A percentile compares a stretch with the other conserved stretches of the same genome.
Evolutionary conservation across 768 basidiomycete genomes (phyloP).

Genomic region (Phaeotremella skinneri): DNA sequence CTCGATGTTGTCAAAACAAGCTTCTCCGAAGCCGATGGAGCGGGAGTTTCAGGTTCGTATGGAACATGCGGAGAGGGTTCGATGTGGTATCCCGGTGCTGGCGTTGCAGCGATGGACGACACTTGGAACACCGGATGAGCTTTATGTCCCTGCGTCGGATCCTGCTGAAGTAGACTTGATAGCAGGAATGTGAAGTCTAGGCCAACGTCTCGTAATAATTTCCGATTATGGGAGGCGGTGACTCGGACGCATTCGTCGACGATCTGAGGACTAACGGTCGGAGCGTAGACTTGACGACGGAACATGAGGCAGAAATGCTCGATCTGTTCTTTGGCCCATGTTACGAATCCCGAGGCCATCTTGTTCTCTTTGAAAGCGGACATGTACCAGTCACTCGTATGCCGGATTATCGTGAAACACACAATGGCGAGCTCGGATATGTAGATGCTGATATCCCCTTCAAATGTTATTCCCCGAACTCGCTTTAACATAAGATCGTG

Average conservation of each 20-base stretch:
- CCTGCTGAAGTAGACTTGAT: constrained; percentile 54
- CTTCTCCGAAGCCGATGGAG: background rate
- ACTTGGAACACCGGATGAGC: constrained; percentile 26
- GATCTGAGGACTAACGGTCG: constrained; percentile 67
- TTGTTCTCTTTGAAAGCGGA: constrained; percentile 94
- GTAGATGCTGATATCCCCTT: constrained; percentile 81
- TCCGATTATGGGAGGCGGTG: constrained; percentile 75
- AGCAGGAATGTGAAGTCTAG: constrained; percentile 92
- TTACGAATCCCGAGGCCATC: constrained; percentile 70
- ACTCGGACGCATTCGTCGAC: constrained; percentile 76
- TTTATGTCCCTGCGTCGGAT: constrained; percentile 13
- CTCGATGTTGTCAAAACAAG: background rate
- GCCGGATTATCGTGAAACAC: constrained; percentile 89
- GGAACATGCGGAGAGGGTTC: constrained; percentile 23
- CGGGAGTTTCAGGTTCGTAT: constrained; percentile 13
- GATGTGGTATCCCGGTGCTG: constrained; percentile 17
- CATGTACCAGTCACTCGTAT: constrained; percentile 97
- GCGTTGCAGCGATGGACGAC: constrained; percentile 15
- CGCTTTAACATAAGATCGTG: constrained; percentile 69
- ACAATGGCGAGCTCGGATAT: constrained; percentile 84
- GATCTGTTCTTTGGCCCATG: constrained; percentile 87
- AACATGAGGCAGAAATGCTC: constrained; percentile 80
- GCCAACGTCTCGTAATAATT: constrained; percentile 88
- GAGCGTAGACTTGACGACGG: constrained; percentile 83
- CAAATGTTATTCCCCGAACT: constrained; percentile 82